Evolutionary conservation across 2,329 filamentous ascomycete species (phyloP), one percentile per base, ranked within the genome.

Genomic region (Teratosphaeria pseudoeucalypti): DNA sequence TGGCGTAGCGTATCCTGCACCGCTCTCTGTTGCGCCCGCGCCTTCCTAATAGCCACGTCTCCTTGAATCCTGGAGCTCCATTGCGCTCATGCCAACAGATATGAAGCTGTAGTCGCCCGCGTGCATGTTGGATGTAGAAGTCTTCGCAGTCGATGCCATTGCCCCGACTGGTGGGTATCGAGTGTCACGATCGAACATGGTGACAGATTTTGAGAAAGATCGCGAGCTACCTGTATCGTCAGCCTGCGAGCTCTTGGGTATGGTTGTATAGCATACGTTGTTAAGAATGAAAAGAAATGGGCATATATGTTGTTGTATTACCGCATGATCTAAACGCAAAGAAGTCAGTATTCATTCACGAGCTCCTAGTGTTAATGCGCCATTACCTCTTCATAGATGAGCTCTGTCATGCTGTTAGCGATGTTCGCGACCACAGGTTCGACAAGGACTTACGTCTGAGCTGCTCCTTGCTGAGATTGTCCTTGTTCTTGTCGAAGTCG

Each of bases 401-500:
- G 81, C 72, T 79, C 85, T 86, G 16, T 56, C 27, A 26, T 12
- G 11, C 34, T 37, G 52, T 60, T 39, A 56, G 56, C 60, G 6
- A 26, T 29, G 23, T 47, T 56, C 55, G 39, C 32, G n/a, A 39
- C 23, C 26, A 34, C 39, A 60, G 47, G 29, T 14, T n/a, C 11
- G 19, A 16, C 7, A 27, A 23, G 16, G 52, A 73, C 79, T 71
- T 73, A 86, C 94, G 83, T 82, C 97, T 97, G 75, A 99, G 78
- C 78, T 99, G 91, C 79, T 99, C 94, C 79, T 99, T 99, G 81
- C 89, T 96, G 72, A 99, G 78, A 70, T 88, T 94, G 76, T 99
- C 94, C 85, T 99, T 99, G 82, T 97, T 95, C 83, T 96, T 96
- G 78, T 99, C 94, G 76, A 99, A 99, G 77, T 99, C 94, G 74